Conservation (phyloP, 1,139 yeast species). For the Blastobotrys ciferrii region DNA sequence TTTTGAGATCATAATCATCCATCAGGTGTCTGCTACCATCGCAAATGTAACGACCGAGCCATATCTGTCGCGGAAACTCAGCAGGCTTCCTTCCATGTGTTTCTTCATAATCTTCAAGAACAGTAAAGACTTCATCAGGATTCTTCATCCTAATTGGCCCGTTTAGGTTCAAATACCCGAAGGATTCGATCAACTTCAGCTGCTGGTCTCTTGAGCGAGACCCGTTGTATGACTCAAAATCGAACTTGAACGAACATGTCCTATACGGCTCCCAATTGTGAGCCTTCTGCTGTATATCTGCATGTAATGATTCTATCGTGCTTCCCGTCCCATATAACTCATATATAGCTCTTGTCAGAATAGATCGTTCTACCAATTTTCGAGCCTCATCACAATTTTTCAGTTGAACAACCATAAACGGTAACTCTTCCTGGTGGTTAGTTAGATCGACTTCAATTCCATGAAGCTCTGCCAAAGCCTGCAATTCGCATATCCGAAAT, state of each 20-base stretch:
- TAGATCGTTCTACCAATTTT: slow-evolving; percentile 61
- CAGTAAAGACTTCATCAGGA: slow-evolving; percentile 69
- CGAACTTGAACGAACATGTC: slow-evolving; percentile 63
- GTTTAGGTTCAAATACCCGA: slow-evolving; percentile 64
- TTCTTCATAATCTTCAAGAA: slow-evolving; percentile 66
- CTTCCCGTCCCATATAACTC: slow-evolving; percentile 81
- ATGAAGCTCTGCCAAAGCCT: slow-evolving; percentile 71
- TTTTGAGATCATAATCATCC: slow-evolving; percentile 77
- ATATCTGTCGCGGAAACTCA: slow-evolving; percentile 53
- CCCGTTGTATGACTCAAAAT: slow-evolving; percentile 73
- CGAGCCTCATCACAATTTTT: slow-evolving; percentile 65
- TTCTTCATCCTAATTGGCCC: slow-evolving; percentile 78
- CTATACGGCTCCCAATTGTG: slow-evolving; percentile 26
- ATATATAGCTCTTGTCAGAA: slow-evolving; percentile 72
- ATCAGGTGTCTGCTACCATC: slow-evolving; percentile 66
- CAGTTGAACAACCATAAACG: slow-evolving; percentile 69
- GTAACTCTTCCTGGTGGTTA: slow-evolving; percentile 54
- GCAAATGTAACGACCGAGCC: slow-evolving; percentile 75
- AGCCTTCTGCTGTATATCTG: slow-evolving; percentile 43
- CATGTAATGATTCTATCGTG: slow-evolving; percentile 57
- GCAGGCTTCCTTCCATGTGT: slow-evolving; percentile 38
- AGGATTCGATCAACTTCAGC: slow-evolving; percentile 65
- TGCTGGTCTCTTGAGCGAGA: slow-evolving; percentile 55
- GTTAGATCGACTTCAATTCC: slow-evolving; percentile 58
- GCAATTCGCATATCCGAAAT: slow-evolving; percentile 79